A percentile compares a stretch with the other conserved stretches of the same genome.
These are phyloP conservation scores for Atalantia buxifolia DNA, from an alignment of 345 rosid genomes.

Conservation along the genomic window DNA sequence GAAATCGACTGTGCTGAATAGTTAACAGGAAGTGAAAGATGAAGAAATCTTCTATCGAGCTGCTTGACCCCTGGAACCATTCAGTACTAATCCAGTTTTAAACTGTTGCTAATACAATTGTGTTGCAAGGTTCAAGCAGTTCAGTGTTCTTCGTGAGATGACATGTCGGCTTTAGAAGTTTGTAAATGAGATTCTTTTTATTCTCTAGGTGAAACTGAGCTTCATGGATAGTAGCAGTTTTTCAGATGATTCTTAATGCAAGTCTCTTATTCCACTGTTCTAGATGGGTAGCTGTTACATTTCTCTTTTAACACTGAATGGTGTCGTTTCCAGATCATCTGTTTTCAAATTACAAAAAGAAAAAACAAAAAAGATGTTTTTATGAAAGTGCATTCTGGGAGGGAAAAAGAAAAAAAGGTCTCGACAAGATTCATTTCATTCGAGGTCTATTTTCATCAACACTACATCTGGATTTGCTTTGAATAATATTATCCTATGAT, in stretches of 20 bases:
- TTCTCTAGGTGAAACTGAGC: neutral
- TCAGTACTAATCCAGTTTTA: slow-evolving; percentile 2
- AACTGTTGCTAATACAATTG: slow-evolving; percentile 5
- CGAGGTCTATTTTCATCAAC: no score
- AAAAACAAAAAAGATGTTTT: no score
- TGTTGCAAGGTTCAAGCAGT: slow-evolving; percentile 34
- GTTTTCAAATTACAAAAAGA: neutral
- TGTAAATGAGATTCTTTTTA: slow-evolving; percentile 11
- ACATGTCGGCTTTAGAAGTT: slow-evolving; percentile 7
- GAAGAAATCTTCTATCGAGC: slow-evolving; percentile 19
- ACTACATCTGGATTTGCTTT: neutral
- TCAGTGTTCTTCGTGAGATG: slow-evolving; percentile 5
- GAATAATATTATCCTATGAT: neutral
- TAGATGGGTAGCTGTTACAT: neutral
- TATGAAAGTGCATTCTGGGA: no score
- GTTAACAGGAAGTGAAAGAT: neutral
- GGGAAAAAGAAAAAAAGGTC: no score
- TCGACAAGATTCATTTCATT: no score
- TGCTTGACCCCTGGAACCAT: slow-evolving; percentile 24
- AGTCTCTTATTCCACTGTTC: neutral
- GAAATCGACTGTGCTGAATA: neutral
- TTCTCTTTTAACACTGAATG: neutral
- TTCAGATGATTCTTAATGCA: neutral
- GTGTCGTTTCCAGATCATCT: neutral
- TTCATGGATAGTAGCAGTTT: neutral